phyloP scores from a whole-genome alignment of 768 basidiomycete genomes.

The Phaeotremella fagi region DNA sequence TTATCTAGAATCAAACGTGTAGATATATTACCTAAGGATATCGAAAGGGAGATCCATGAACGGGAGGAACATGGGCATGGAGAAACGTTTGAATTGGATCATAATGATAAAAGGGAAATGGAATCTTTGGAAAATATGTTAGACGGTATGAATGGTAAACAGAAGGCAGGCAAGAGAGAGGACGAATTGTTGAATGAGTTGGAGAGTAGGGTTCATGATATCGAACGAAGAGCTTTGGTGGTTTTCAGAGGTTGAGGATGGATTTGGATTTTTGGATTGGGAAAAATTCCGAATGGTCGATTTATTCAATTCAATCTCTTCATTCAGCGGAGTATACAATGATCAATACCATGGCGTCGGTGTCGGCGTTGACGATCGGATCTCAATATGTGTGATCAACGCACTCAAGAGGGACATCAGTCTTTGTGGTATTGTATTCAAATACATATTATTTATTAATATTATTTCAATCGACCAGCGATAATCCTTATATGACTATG shows the following conservation, averaged over 20 bases:
- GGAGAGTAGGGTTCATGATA: conserved; percentile 7
- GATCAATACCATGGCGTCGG: too few relatives aligned
- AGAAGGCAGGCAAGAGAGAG: conserved; percentile 10
- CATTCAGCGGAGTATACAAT: too few relatives aligned
- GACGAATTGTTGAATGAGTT: conserved; percentile 16
- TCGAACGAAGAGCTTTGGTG: conserved; percentile 1
- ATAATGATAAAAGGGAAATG: conserved; percentile 30
- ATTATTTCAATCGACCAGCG: background rate
- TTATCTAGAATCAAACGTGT: conserved; percentile 62
- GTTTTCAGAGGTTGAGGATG: too few relatives aligned
- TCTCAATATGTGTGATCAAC: too few relatives aligned
- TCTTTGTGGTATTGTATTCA: too few relatives aligned
- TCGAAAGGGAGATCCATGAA: conserved; percentile 73
- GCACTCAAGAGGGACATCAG: too few relatives aligned
- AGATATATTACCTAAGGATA: conserved; percentile 69
- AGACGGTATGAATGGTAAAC: conserved; percentile 29
- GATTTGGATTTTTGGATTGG: too few relatives aligned
- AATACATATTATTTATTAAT: too few relatives aligned
- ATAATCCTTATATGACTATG: too few relatives aligned
- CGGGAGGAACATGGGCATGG: conserved; percentile 39
- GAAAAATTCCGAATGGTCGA: too few relatives aligned
- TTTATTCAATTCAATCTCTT: too few relatives aligned
- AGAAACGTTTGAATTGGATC: conserved; percentile 36
- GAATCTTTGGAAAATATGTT: conserved; percentile 58
- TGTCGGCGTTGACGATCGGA: too few relatives aligned